These are phyloP conservation scores for Cyberlindnera euphorbiiphila DNA, from an alignment of 805 yeast genomes.

Conservation along the genomic window DNA sequence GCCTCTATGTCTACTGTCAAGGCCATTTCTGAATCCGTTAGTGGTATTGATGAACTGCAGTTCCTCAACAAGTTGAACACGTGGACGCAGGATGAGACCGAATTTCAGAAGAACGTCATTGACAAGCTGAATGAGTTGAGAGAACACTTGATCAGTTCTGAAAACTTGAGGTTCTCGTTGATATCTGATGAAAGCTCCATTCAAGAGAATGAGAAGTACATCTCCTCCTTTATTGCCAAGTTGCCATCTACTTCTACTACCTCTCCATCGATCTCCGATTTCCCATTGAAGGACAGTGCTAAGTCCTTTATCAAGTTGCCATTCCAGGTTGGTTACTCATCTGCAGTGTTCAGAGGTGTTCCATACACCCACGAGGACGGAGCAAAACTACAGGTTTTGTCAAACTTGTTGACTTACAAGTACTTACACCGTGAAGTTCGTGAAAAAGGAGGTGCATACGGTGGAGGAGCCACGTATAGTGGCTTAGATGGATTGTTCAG, in stretches of 20 bases:
- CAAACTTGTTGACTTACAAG: slow-evolving; percentile 78
- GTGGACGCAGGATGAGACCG: slow-evolving; percentile 44
- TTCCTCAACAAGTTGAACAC: slow-evolving; percentile 59
- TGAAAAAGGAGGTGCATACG: slow-evolving; percentile 97
- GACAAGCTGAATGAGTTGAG: slow-evolving; percentile 58
- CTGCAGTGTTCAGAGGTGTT: slow-evolving; percentile 63
- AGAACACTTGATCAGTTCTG: slow-evolving; percentile 37
- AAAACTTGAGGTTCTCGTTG: slow-evolving; percentile 47
- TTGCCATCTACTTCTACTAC: slow-evolving; percentile 24
- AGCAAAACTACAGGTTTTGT: slow-evolving; percentile 77
- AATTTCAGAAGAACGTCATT: slow-evolving; percentile 52
- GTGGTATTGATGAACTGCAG: slow-evolving; percentile 76
- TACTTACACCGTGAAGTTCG: slow-evolving; percentile 85
- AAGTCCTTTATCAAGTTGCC: slow-evolving; percentile 66
- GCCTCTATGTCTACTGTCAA: slow-evolving; percentile 59
- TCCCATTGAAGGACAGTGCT: slow-evolving; percentile 18
- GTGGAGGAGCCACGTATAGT: slow-evolving; percentile 87
- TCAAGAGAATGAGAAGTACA: slow-evolving; percentile 27
- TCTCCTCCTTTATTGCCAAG: slow-evolving; percentile 28
- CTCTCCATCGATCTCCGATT: slow-evolving; percentile 7
- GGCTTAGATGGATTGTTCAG: slow-evolving; percentile 77
- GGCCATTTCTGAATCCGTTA: slow-evolving; percentile 56
- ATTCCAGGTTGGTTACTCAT: slow-evolving; percentile 83
- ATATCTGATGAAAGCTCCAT: slow-evolving; percentile 50
- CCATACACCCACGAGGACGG: slow-evolving; percentile 69